A percentile compares a stretch with the other conserved stretches of the same genome.
Evolutionary conservation across 495 filamentous ascomycete species (phyloP).

Genomic region (Annulohypoxylon stygium): DNA sequence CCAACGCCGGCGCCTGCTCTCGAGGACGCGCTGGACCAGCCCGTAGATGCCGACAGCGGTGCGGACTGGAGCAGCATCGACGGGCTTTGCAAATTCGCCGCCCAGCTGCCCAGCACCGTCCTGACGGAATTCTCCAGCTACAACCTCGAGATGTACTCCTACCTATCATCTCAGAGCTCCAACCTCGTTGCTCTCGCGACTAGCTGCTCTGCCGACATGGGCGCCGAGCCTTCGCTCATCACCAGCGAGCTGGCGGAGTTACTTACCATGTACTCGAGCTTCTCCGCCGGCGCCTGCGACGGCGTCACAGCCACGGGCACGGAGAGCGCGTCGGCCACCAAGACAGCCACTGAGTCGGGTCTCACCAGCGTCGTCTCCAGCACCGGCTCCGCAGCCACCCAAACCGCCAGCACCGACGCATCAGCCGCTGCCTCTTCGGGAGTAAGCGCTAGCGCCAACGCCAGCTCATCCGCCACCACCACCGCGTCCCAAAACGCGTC

Average conservation of each 20-base stretch:
- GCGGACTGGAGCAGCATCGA: background rate
- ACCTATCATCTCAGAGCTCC: conserved; percentile 31
- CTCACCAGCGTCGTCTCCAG: background rate
- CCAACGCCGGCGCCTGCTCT: conserved; percentile 29
- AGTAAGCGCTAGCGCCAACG: background rate
- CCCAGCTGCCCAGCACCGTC: background rate
- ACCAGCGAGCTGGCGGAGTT: conserved; percentile 28
- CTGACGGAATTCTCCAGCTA: conserved; percentile 31
- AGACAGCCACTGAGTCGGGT: background rate
- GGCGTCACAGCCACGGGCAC: background rate
- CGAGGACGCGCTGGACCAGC: conserved; percentile 9
- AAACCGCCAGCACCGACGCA: background rate
- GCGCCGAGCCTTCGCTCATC: conserved; percentile 25
- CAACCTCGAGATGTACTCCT: conserved; percentile 39
- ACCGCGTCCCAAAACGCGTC: conserved; percentile 26
- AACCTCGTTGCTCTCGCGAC: conserved; percentile 27
- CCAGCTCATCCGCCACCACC: background rate
- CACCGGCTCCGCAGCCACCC: background rate
- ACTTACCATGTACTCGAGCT: conserved; percentile 37
- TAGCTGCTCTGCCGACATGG: conserved; percentile 31
- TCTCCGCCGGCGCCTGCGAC: conserved; percentile 34
- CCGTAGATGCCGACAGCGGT: background rate
- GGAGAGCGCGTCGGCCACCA: background rate
- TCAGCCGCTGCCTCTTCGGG: background rate
- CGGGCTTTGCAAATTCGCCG: conserved; percentile 24